Conservation (phyloP, 768 basidiomycete genomes). For the Amanita fuliginea region DNA sequence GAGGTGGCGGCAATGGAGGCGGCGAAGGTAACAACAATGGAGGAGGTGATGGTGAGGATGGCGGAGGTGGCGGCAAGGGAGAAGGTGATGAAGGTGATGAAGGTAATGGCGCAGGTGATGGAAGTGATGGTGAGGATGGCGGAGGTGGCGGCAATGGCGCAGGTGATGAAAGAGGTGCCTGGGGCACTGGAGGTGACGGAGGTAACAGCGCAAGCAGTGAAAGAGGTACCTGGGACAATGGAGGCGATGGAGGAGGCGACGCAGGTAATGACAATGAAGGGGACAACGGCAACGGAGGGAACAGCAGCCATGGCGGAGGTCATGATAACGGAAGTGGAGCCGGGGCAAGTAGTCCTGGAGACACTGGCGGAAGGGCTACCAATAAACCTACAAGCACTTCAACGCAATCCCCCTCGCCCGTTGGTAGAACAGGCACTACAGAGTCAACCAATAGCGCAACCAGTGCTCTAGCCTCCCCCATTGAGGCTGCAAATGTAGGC, state of each 20-base stretch:
- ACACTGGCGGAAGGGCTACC: neutral
- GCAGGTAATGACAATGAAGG: conserved; percentile 6
- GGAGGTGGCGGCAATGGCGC: conserved; percentile 8
- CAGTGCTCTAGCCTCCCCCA: neutral
- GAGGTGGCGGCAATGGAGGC: conserved; percentile 3
- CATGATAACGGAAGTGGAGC: too few relatives aligned
- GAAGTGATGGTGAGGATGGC: neutral
- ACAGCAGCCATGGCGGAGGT: too few relatives aligned
- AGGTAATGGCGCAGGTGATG: conserved; percentile 7
- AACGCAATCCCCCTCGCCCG: neutral
- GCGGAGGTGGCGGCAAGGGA: neutral
- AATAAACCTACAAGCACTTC: neutral
- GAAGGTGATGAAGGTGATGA: neutral
- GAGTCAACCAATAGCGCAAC: neutral
- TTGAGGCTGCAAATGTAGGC: neutral
- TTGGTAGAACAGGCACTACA: neutral
- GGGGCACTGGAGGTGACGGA: conserved; percentile 8
- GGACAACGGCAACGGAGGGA: too few relatives aligned
- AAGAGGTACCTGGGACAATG: too few relatives aligned
- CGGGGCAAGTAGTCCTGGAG: conserved; percentile 4
- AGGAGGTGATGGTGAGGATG: neutral
- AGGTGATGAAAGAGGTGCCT: too few relatives aligned
- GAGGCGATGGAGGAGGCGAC: conserved; percentile 7
- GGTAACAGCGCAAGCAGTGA: too few relatives aligned
- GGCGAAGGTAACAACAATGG: neutral